Evolutionary conservation across 2,329 filamentous ascomycete species (phyloP).

Genomic region (Bipolaris bicolor): DNA sequence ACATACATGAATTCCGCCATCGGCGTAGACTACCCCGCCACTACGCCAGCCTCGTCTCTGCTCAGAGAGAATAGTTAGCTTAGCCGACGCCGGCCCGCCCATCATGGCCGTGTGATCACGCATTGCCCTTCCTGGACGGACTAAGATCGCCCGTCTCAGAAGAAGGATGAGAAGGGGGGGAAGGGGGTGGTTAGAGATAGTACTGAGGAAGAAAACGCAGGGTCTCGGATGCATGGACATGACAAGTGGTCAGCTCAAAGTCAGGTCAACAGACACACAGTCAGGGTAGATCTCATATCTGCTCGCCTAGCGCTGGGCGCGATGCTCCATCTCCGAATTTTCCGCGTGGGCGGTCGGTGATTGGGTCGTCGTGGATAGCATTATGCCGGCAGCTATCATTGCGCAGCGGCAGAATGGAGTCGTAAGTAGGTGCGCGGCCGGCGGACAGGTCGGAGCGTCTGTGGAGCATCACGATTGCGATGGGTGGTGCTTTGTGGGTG

Average conservation of each 20-base stretch:
- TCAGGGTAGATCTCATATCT: neutral
- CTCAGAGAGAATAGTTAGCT: conserved; percentile 2
- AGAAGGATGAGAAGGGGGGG: neutral
- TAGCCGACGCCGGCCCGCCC: conserved; percentile 9
- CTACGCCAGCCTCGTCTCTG: conserved; percentile 1
- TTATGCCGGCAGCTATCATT: neutral
- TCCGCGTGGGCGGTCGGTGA: neutral
- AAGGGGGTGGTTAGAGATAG: too few relatives aligned
- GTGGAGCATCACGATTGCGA: neutral
- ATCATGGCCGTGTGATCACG: conserved; percentile 14
- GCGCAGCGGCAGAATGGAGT: too few relatives aligned
- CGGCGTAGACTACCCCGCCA: conserved; percentile 4
- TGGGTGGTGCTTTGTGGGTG: neutral
- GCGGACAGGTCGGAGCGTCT: neutral
- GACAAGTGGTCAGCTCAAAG: conserved; percentile 10
- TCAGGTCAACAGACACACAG: conserved; percentile 2
- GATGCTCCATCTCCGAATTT: neutral
- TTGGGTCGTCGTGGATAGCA: neutral
- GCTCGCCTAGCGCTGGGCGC: conserved; percentile 1
- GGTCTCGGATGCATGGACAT: conserved; percentile 8
- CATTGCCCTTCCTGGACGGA: conserved; percentile 10
- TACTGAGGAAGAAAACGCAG: neutral
- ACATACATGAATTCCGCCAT: conserved; percentile 1
- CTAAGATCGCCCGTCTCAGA: conserved; percentile 5
- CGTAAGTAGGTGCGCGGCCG: too few relatives aligned